Base-by-base conservation (phyloP, 2,329 filamentous ascomycete genomes). In the Diaporthe capsici region DNA sequence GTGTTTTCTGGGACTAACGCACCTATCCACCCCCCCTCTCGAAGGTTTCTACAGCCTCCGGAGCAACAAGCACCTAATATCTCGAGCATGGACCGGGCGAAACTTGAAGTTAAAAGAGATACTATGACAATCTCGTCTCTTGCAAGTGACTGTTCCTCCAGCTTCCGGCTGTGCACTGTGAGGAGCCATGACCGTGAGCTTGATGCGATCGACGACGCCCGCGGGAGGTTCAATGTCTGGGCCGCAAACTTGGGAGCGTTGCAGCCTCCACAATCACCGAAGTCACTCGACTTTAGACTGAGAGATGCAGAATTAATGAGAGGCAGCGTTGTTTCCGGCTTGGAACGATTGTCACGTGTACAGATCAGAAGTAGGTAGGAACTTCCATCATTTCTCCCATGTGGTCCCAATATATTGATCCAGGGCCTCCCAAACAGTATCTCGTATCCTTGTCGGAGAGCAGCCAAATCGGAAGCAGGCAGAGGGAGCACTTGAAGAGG, bases 141-240 rank as follows among this genome's bases (percentile, higher is more conserved):
- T 37, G 10, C 58, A 37, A 39, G 20, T 3, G 7, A 5, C 4
- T 61, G 58, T 7, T 7, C 31, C 34, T 61, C n/a, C 0, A 9
- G 20, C 31, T 61, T 61, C 10, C 7, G 6, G 20, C 20, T 8
- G 9, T 61, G 31, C 20, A 1, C 39, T 25, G 20, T n/a, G 17
- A 42, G 34, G 1, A 42, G 58, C 31, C 22, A n/a, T 61, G 15
- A 0, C 17, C 1, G 20, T 25, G 20, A 25, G 2, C 5, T 37
- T 20, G 34, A 61, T 6, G 58, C 31, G 31, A 61, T 61, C 37
- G n/a, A 22, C 31, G 58, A 61, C 58, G 58, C 58, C 5, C 20
- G 10, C 2, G 58, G 58, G 17, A 22, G 58, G n/a, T 61, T 61
- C 58, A 61, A 61, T 61, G 58, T 61, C 58, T 61, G 58, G 58